Evolutionary conservation across 257 asterid genomes (phyloP).

Genomic region (Cruciata laevipes): DNA sequence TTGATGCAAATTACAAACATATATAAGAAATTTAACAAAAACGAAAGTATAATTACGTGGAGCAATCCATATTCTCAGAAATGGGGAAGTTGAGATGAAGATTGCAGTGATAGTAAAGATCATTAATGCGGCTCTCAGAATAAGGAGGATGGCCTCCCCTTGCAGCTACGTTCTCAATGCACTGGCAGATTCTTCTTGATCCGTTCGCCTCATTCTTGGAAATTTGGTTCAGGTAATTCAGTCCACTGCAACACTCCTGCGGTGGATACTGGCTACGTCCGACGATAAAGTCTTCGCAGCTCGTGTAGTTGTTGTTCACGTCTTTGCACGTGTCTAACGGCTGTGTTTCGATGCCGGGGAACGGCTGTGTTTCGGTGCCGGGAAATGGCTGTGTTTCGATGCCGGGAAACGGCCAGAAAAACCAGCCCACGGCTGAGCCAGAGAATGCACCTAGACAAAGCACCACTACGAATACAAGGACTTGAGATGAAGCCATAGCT

Average conservation of each 20-base stretch:
- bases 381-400: too few species aligned
- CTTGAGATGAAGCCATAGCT: background rate
- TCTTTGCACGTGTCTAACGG: slow-evolving; percentile 14
- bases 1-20: too few species aligned
- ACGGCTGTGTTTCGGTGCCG: too few species aligned
- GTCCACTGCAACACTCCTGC: slow-evolving; percentile 16
- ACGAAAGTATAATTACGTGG: slow-evolving; percentile 11
- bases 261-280: slow-evolving; percentile 10
- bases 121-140: slow-evolving; percentile 12
- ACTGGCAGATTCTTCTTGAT: slow-evolving; percentile 23
- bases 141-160: slow-evolving; percentile 2
- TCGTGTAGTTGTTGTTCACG: slow-evolving; percentile 17
- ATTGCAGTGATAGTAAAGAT: slow-evolving; percentile 28
- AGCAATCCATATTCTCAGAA: slow-evolving; percentile 35
- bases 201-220: slow-evolving; percentile 15
- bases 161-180: slow-evolving; percentile 24
- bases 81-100: slow-evolving; percentile 34
- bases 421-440: background rate
- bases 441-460: background rate
- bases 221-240: slow-evolving; percentile 14
- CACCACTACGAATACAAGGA: background rate
- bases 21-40: too few species aligned
- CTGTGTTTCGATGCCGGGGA: too few species aligned
- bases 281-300: slow-evolving; percentile 14
- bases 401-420: background rate